These are phyloP conservation scores for Tetracladium setigerum DNA, from an alignment of 495 filamentous ascomycete genomes.

Conservation along the genomic window DNA sequence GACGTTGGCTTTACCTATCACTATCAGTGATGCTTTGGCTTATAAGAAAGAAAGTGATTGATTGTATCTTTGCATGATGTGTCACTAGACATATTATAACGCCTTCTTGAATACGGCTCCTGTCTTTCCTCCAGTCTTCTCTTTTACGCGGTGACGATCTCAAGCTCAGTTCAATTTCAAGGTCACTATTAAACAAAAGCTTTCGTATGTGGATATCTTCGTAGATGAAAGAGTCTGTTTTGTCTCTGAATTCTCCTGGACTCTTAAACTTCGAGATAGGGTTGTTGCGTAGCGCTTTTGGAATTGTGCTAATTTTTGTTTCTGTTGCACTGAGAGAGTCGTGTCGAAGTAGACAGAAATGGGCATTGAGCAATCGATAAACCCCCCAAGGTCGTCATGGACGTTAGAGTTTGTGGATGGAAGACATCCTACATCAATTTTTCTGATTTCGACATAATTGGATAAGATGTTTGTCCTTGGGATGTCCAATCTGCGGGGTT, in stretches of 20 bases:
- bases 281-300: background rate
- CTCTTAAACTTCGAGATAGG: too few species aligned
- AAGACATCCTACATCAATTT: constrained; percentile 45
- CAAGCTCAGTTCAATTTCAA: constrained; percentile 1
- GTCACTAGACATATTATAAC: too few species aligned
- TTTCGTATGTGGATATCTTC: constrained; percentile 5
- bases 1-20: constrained; percentile 9
- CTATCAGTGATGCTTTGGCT: too few species aligned
- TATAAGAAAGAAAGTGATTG: constrained; percentile 10
- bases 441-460: constrained; percentile 50
- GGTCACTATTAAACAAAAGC: constrained; percentile 4
- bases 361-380: constrained; percentile 59
- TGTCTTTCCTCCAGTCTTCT: too few species aligned
- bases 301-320: constrained; percentile 29
- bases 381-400: constrained; percentile 46
- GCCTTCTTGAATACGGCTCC: too few species aligned
- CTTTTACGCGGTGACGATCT: too few species aligned
- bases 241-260: background rate
- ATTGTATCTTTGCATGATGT: constrained; percentile 5
- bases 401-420: constrained; percentile 44
- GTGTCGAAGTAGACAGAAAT: constrained; percentile 62
- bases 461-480: constrained; percentile 53
- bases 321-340: constrained; percentile 54
- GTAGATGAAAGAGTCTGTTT: constrained; percentile 5
- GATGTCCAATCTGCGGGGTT: constrained; percentile 38